Evolutionary conservation across 2,329 filamentous ascomycete genomes (phyloP), one percentile per base, ranked within the genome.

Genomic region (Capronia coronata): DNA sequence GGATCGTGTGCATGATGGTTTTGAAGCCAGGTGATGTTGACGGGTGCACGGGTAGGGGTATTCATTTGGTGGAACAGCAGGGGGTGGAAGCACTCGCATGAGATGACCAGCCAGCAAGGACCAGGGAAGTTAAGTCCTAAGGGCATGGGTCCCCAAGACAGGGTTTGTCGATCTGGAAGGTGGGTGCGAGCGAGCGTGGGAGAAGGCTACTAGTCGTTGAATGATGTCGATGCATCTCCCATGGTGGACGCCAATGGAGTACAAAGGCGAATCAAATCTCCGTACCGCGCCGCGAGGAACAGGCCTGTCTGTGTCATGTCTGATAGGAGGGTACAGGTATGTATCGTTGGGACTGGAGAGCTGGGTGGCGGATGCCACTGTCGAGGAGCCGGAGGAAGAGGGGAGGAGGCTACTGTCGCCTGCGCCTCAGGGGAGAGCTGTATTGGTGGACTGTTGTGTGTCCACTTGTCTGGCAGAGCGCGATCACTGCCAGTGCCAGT

Each of bases 181-280:
- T 43, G 32, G 16, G 22, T 22, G 13, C 27, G 19, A 14, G 38
- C 40, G 29, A 35, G 16, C 19, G 43, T 29, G 41, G 25, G 39
- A 48, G 46, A 43, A 51, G 34, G 34, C 34, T 37, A 37, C 14
- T 18, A 5, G 14, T 6, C n/a, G n/a, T n/a, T n/a, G n/a, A 19
- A 37, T 37, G 34, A 37, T 37, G 51, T 44, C 34, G 46, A 42
- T 34, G 42, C 41, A 32, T 42, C 48, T 37, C 27, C 34, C 32
- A 37, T 38, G 34, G 38, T 40, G 37, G 23, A 23, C 34, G 38
- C 43, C 45, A 47, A 55, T 45, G 49, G 52, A 38, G 46, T 47
- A 52, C 52, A 52, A 39, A 46, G 29, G 47, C 46, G 43, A 55
- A 46, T 51, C 46, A 52, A 55, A 55, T 52, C 49, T 55, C 53